Conservation (phyloP, 2,329 filamentous ascomycete genomes). For the Aspergillus niger region DNA sequence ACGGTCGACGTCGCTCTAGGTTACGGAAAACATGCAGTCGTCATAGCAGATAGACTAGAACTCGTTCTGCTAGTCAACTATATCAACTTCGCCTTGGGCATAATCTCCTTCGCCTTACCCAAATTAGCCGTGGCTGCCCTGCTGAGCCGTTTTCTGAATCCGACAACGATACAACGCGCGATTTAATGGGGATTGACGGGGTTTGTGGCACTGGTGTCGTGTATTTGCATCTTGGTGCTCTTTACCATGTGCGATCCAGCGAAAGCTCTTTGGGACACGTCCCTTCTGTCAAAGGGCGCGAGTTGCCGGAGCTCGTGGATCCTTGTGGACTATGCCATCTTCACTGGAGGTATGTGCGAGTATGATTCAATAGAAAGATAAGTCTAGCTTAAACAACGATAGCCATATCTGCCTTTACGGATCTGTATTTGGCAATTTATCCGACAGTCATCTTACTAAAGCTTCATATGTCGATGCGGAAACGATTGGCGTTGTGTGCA, state of each 20-base stretch:
- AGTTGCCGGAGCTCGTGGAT: constrained; percentile 38
- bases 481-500: constrained; percentile 18
- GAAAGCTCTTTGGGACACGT: constrained; percentile 41
- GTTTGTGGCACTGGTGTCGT: constrained; percentile 34
- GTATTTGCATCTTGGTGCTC: constrained; percentile 30
- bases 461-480: constrained; percentile 31
- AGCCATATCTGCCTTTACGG: constrained; percentile 32
- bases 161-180: constrained; percentile 17
- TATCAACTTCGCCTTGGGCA: constrained; percentile 27
- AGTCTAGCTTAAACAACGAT: background rate
- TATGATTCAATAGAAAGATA: constrained; percentile 15
- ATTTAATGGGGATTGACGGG: constrained; percentile 31
- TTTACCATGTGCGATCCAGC: constrained; percentile 42
- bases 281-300: constrained; percentile 29
- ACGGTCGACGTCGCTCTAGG: constrained; percentile 39
- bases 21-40: constrained; percentile 41
- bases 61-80: constrained; percentile 26
- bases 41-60: constrained; percentile 31
- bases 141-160: constrained; percentile 28
- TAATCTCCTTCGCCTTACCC: constrained; percentile 28
- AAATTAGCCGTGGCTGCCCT: constrained; percentile 30
- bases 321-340: constrained; percentile 44
- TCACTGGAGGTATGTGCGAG: constrained; percentile 38
- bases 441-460: constrained; percentile 31
- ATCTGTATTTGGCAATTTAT: constrained; percentile 36